Base-by-base conservation (phyloP, 1,284 basidiomycete genomes). In the Cerrena zonata region DNA sequence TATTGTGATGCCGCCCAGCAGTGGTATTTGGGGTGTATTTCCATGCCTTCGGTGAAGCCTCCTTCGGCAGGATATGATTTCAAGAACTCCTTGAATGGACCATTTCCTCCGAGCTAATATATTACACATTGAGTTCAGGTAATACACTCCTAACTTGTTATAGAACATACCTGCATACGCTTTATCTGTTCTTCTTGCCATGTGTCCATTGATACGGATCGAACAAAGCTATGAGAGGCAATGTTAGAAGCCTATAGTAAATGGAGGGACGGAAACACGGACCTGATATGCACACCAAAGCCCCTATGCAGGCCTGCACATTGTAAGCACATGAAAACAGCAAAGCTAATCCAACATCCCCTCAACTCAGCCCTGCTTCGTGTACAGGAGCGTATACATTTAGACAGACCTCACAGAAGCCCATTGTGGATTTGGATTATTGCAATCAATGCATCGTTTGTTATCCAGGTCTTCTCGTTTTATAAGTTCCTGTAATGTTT, bases 131-230 rank as follows among this genome's bases (percentile, higher is more conserved):
- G 47, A 52, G 50, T 47, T 18, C n/a, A 30, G 2, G 24, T n/a
- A n/a, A n/a, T n/a, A n/a, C 58, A 45, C 30, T 51, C 47, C 50
- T 45, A 48, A 5, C n/a, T n/a, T n/a, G n/a, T n/a, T 34, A 34
- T 34, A 15, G 7, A 7, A 56, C 74, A 47, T 41, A 91, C 89
- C 80, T 89, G 84, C 91, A 97, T 95, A 58, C 92, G 84, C 62
- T 74, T 84, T 58, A 95, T 75, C 68, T 97, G 93, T 49, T 93
- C 90, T 37, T 86, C 81, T 53, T 91, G 88, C 93, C 93, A 96
- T 61, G 91, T 88, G 70, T 95, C 93, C 93, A 96, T 96, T 50
- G 92, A 94, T 60, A 92, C 82, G 45, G 89, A 93, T 62, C 92
- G 79, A 49, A 95, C 90, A 70, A 94, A 94, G 64, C 90, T 93